Conservation (phyloP, 108 stramenopile genomes). For the Epithemia pelagica region DNA sequence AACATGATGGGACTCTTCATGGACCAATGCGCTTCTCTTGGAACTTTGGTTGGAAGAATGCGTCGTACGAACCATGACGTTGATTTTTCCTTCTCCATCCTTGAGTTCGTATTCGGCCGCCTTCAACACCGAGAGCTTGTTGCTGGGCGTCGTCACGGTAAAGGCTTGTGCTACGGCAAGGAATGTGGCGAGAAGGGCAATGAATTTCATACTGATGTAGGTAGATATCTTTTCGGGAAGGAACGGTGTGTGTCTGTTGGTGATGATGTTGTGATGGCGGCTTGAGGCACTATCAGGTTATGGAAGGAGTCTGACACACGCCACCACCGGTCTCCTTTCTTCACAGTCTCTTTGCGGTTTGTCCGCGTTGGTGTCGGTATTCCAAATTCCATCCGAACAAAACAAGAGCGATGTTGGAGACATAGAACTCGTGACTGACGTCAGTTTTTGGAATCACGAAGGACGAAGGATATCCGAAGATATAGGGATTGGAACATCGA, state of each 20-base stretch:
- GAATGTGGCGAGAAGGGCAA: neutral
- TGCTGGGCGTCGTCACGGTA: neutral
- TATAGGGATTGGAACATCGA: too few relatives aligned
- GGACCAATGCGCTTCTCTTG: slow-evolving; percentile 1
- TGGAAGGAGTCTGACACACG: neutral
- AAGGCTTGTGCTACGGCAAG: neutral
- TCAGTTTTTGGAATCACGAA: too few relatives aligned
- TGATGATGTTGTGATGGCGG: neutral
- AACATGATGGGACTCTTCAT: too few relatives aligned
- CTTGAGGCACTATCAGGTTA: neutral
- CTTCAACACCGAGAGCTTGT: slow-evolving; percentile 11
- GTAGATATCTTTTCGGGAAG: neutral
- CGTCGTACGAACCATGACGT: slow-evolving; percentile 13
- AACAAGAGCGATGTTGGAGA: too few relatives aligned
- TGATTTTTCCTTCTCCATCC: slow-evolving; percentile 31
- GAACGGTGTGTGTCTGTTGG: neutral
- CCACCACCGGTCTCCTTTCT: neutral
- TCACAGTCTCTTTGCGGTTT: neutral
- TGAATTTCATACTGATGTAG: neutral
- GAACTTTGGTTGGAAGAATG: too few relatives aligned
- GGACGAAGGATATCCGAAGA: too few relatives aligned
- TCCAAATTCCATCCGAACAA: too few relatives aligned
- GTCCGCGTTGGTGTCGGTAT: too few relatives aligned
- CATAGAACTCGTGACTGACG: neutral
- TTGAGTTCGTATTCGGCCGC: slow-evolving; percentile 22